Conservation (phyloP, 768 basidiomycete genomes). For the Suillus paluster region DNA sequence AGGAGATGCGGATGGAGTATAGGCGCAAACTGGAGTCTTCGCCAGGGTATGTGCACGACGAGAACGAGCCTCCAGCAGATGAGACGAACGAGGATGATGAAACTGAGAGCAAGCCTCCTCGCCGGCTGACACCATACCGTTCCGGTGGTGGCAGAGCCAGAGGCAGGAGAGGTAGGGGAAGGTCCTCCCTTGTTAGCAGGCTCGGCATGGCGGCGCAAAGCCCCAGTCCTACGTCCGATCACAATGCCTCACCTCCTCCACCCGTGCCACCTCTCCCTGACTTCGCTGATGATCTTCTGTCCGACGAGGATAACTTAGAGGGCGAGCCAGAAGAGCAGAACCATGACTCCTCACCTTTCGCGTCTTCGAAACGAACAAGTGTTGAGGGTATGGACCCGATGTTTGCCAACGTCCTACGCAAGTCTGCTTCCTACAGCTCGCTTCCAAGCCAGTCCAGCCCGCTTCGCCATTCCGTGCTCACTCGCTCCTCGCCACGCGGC, state of each 20-base stretch:
- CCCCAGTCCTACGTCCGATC: slow-evolving; percentile 51
- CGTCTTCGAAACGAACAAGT: slow-evolving; percentile 65
- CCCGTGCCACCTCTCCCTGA: slow-evolving; percentile 39
- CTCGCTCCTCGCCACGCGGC: slow-evolving; percentile 40
- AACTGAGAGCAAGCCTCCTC: slow-evolving; percentile 39
- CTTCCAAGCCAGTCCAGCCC: slow-evolving; percentile 58
- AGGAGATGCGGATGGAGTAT: slow-evolving; percentile 76
- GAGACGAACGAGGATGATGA: slow-evolving; percentile 54
- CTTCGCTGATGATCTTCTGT: slow-evolving; percentile 26
- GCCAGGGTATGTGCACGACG: slow-evolving; percentile 40
- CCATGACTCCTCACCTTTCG: slow-evolving; percentile 45
- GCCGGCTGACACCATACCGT: slow-evolving; percentile 60
- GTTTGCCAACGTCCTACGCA: slow-evolving; percentile 79
- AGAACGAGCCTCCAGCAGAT: slow-evolving; percentile 42
- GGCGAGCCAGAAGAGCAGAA: slow-evolving; percentile 27
- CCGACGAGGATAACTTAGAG: slow-evolving; percentile 26
- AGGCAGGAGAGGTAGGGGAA: slow-evolving; percentile 57
- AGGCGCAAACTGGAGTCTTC: slow-evolving; percentile 54
- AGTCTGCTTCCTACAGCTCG: slow-evolving; percentile 47
- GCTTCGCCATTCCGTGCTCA: slow-evolving; percentile 60
- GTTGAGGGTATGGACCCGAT: slow-evolving; percentile 88
- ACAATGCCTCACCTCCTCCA: slow-evolving; percentile 38
- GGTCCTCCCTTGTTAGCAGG: slow-evolving; percentile 60
- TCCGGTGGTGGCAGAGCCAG: slow-evolving; percentile 47
- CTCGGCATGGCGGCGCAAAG: slow-evolving; percentile 61